Base-by-base conservation (phyloP, 495 filamentous ascomycete genomes). In the Aspergillus kassunensis region DNA sequence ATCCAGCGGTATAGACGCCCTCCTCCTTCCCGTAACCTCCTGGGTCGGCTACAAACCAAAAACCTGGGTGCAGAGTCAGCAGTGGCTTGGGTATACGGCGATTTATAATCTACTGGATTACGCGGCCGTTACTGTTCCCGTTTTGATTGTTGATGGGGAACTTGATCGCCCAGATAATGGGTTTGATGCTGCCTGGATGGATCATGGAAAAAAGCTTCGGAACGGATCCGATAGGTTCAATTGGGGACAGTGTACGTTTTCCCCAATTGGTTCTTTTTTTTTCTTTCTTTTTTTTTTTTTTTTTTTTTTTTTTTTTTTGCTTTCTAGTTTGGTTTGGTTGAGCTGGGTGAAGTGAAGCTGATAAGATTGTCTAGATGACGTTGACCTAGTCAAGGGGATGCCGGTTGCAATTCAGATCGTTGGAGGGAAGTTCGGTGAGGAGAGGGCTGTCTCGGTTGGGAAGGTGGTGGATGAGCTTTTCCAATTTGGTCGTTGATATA, bases 91-190 rank as follows among this genome's bases (percentile, higher is more conserved):
- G 1, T 89, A 88, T 51, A 86, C 83, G 0, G 66, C 70, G 13
- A 76, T 86, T 53, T 90, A 82, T 82, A 89, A 90, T 56, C 51
- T 88, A 13, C 61, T 88, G 1, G 80, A 87, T 45, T 88, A 86
- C 62, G 84, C 82, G 0, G 76, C 72, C 15, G 48, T 82, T 12
- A 68, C 81, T 0, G 75, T 84, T 45, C 83, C 82, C 1, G 68
- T 75, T 5, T 71, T 70, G 0, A 71, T 64, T 21, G 80, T 74
- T 1, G 77, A 78, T 29, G 48, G 25, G 27, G 51, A 47, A 7
- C 54, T 70, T 20, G 73, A 73, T 53, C 4, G 48, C 10, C 62
- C 64, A 0, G 63, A 10, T 20, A 9, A 9, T 12, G 36, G n/a
- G 6, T 30, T 16, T 6, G 42, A 60, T 44, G 60, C 64, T 44